A percentile compares a stretch with the other conserved stretches of the same genome.
phyloP scores from a whole-genome alignment of 495 filamentous ascomycete genomes.

The Penicillium pulvis region DNA sequence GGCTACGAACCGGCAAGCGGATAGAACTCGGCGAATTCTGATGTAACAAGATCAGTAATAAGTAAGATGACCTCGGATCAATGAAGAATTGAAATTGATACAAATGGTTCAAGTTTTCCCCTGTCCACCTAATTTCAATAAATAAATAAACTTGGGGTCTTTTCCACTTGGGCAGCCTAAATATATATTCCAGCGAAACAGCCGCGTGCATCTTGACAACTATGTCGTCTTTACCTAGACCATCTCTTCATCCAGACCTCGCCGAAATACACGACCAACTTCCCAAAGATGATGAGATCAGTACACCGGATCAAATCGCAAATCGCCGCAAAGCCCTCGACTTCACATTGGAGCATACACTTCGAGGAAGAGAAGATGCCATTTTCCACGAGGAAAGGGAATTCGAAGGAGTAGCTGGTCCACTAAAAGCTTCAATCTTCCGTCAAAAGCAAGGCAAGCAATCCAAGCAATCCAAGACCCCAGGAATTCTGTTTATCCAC shows the following conservation, averaged over 20 bases:
- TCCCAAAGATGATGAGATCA: background rate
- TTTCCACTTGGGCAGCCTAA: background rate
- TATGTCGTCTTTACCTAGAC: background rate
- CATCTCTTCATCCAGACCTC: background rate
- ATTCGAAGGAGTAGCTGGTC: background rate
- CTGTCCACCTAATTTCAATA: too few relatives aligned
- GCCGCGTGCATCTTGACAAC: background rate
- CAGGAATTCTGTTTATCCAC: slow-evolving; percentile 11
- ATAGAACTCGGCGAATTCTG: background rate
- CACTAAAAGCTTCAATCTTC: slow-evolving; percentile 5
- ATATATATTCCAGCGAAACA: background rate
- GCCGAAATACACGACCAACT: slow-evolving; percentile 4
- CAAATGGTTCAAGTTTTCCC: too few relatives aligned
- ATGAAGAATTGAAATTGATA: too few relatives aligned
- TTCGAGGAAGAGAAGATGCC: slow-evolving; percentile 1
- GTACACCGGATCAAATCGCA: slow-evolving; percentile 3
- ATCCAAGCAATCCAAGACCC: background rate
- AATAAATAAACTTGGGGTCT: too few relatives aligned
- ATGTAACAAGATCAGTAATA: too few relatives aligned
- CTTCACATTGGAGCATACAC: slow-evolving; percentile 4
- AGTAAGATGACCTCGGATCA: too few relatives aligned
- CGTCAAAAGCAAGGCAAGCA: background rate
- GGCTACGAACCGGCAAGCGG: background rate
- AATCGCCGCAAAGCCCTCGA: background rate
- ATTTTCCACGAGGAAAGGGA: slow-evolving; percentile 8